Percentiles rank a stretch among this genome's conserved stretches.
Conservation (phyloP, 768 basidiomycete species). For the Boletellus ananas region DNA sequence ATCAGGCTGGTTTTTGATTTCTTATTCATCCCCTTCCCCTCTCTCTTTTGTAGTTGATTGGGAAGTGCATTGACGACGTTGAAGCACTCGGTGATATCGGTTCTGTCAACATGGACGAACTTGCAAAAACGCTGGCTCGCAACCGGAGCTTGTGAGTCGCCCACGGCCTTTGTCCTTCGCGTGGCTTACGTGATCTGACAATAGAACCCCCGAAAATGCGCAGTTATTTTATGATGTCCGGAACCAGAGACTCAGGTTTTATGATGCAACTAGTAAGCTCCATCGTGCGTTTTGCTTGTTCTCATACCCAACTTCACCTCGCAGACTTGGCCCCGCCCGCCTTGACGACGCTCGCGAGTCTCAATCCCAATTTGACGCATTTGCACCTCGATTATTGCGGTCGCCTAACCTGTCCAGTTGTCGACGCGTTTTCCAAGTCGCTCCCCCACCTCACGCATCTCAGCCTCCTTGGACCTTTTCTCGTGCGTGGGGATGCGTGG, state of each 20-base stretch:
- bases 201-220: constrained; percentile 74
- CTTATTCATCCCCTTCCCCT: background rate
- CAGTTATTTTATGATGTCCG: constrained; percentile 77
- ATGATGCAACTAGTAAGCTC: constrained; percentile 86
- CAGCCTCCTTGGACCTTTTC: constrained; percentile 84
- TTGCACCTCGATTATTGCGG: constrained; percentile 88
- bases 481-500: constrained; percentile 76
- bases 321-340: constrained; percentile 68
- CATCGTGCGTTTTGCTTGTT: background rate
- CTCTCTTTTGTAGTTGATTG: constrained; percentile 56
- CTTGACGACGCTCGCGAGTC: constrained; percentile 63
- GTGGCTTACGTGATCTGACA: background rate
- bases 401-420: constrained; percentile 60
- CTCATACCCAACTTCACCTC: constrained; percentile 1
- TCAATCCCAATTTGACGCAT: constrained; percentile 80
- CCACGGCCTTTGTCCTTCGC: background rate
- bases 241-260: constrained; percentile 67
- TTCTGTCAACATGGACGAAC: constrained; percentile 74
- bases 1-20: background rate
- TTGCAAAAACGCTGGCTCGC: constrained; percentile 78
- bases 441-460: constrained; percentile 67
- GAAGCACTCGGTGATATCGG: constrained; percentile 89
- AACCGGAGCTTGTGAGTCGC: constrained; percentile 72
- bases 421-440: constrained; percentile 54
- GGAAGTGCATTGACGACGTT: constrained; percentile 83